Conservation (phyloP, 129 eudicot species). For the Cynara cardunculus region DNA sequence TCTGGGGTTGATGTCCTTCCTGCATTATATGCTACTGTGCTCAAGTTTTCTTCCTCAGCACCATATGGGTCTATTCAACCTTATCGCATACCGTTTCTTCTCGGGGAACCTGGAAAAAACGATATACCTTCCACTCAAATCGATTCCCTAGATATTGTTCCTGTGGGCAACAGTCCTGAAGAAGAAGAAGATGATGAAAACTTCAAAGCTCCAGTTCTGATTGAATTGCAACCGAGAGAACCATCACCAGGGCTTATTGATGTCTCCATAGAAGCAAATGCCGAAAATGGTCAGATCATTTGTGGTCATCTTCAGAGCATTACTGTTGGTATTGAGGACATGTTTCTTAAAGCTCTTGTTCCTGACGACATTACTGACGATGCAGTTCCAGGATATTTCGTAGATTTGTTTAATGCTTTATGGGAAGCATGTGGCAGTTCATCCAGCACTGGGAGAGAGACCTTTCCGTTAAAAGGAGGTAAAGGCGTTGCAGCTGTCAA, state of each 20-base stretch:
- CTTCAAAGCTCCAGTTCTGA: slow-evolving; percentile 49
- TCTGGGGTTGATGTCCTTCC: slow-evolving; percentile 53
- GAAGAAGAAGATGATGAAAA: slow-evolving; percentile 25
- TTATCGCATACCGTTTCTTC: slow-evolving; percentile 75
- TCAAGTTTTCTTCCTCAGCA: slow-evolving; percentile 78
- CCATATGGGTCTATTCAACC: slow-evolving; percentile 73
- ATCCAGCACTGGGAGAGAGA: slow-evolving; percentile 82
- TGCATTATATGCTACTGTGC: slow-evolving; percentile 77
- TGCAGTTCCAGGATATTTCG: slow-evolving; percentile 43
- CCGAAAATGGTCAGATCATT: slow-evolving; percentile 77
- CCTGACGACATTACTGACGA: slow-evolving; percentile 55
- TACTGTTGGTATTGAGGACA: slow-evolving; percentile 90
- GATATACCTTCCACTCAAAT: slow-evolving; percentile 30
- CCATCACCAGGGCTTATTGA: slow-evolving; percentile 88
- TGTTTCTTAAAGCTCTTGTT: slow-evolving; percentile 70
- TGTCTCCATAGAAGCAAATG: slow-evolving; percentile 73
- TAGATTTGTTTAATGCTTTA: slow-evolving; percentile 66
- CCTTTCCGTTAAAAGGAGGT: slow-evolving; percentile 77
- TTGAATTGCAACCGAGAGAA: slow-evolving; percentile 85
- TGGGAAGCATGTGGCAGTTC: slow-evolving; percentile 96
- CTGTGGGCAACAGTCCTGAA: slow-evolving; percentile 42
- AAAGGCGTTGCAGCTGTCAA: slow-evolving; percentile 70
- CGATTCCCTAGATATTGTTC: slow-evolving; percentile 54
- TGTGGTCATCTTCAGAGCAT: slow-evolving; percentile 66
- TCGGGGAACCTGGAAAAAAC: slow-evolving; percentile 53